A percentile compares a stretch with the other conserved stretches of the same genome.
phyloP scores from a whole-genome alignment of 495 filamentous ascomycete species.

The Stereocaulon alpinum region DNA sequence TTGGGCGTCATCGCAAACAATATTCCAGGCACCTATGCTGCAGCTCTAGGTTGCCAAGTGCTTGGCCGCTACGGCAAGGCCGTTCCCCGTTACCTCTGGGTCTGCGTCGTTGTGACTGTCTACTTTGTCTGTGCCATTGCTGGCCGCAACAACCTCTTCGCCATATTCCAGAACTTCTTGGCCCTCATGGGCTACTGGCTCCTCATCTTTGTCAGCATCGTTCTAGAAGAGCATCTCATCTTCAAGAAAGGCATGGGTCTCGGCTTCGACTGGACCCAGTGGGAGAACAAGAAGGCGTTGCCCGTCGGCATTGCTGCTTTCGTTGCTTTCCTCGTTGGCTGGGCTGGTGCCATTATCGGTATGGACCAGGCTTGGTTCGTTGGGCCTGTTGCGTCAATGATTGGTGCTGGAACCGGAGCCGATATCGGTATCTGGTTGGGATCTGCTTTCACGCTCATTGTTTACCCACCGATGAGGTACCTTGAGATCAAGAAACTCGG shows the following conservation, averaged over 20 bases:
- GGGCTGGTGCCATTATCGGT: conserved; percentile 50
- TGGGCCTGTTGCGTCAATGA: conserved; percentile 43
- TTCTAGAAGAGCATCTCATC: conserved; percentile 43
- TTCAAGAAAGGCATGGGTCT: conserved; percentile 30
- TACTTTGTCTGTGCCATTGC: conserved; percentile 46
- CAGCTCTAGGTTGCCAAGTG: conserved; percentile 48
- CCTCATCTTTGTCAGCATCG: conserved; percentile 41
- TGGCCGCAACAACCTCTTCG: conserved; percentile 41
- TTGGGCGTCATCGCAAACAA: conserved; percentile 61
- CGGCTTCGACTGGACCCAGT: conserved; percentile 47
- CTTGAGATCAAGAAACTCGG: conserved; percentile 32
- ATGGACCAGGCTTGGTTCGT: conserved; percentile 53
- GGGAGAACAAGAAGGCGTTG: conserved; percentile 40
- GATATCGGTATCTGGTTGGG: conserved; percentile 38
- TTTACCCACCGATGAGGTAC: conserved; percentile 36
- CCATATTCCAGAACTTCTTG: conserved; percentile 50
- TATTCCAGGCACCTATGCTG: conserved; percentile 57
- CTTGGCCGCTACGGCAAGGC: conserved; percentile 36
- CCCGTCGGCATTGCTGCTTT: conserved; percentile 51
- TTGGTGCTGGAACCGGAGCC: conserved; percentile 28
- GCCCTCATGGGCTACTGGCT: conserved; percentile 53
- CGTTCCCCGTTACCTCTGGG: conserved; percentile 43
- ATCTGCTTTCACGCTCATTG: conserved; percentile 32
- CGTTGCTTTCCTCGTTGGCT: conserved; percentile 48
- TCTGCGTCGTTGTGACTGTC: conserved; percentile 39